Base-by-base conservation (phyloP, 2,329 filamentous ascomycete species). In the Aspergillus ibericus region DNA sequence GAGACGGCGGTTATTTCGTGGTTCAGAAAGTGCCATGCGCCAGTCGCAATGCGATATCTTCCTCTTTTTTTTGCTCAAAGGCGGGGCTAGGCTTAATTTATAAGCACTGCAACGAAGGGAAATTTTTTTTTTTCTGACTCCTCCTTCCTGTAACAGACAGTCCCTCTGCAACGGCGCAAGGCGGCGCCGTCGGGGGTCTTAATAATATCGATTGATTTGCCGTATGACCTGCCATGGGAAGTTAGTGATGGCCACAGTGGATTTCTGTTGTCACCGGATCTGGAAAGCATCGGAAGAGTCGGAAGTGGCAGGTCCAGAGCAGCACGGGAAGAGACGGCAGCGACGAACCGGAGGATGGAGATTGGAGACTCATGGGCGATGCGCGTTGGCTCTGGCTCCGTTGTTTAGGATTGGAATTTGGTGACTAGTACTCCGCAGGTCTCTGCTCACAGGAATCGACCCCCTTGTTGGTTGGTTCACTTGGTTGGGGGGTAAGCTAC, bases 251-350 rank as follows among this genome's bases (percentile, higher is more conserved):
- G 60, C 56, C 59, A 59, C 48, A 53, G 61, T 60, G 61, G 61
- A 56, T 62, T 63, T 16, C 49, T 50, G 44, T 60, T 63, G 60
- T 62, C 58, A 63, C 62, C 62, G 64, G 63, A 66, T 63, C 55
- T 63, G 63, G 65, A 59, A 60, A 53, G 38, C 55, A 55, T 64
- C 65, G 65, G 63, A 66, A 62, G 55, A 48, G 59, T 66, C 65
- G 65, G 63, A 67, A 59, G 58, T 56, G 56, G 49, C 42, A 54
- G 55, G 53, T 50, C 16, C 32, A 58, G 57, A 35, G 36, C 40
- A 55, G 51, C 35, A 52, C 59, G 61, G 53, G 55, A 61, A 48
- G 54, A 58, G 38, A 51, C 61, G 62, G 59, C 59, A 58, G 29
- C 25, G 56, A 55, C 18, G 47, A 58, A 36, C 60, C 59, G 56